phyloP scores from a whole-genome alignment of 768 basidiomycete species.

The Russula foetens region DNA sequence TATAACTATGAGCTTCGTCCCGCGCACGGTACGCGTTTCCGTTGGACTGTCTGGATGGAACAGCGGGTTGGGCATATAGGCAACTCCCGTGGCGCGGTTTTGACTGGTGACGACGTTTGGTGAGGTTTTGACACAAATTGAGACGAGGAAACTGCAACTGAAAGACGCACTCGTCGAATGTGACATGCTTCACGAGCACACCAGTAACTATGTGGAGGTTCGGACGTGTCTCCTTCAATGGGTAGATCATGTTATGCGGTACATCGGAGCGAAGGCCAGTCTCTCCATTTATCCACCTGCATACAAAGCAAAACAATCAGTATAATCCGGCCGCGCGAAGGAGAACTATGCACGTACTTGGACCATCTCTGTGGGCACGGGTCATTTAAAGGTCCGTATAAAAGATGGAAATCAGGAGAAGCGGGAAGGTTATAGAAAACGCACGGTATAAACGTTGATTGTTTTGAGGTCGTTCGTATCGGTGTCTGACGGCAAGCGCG shows the following conservation, averaged over 20 bases:
- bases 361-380: constrained; percentile 38
- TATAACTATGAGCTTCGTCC: constrained; percentile 31
- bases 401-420: neutral
- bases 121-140: no score
- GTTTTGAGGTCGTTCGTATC: constrained; percentile 23
- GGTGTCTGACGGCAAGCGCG: constrained; percentile 8
- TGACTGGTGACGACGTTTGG: constrained; percentile 20
- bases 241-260: constrained; percentile 35
- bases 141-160: no score
- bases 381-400: constrained; percentile 2
- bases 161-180: constrained; percentile 28
- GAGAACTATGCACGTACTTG: constrained; percentile 32
- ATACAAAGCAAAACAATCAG: neutral
- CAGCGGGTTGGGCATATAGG: constrained; percentile 27
- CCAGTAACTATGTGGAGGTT: constrained; percentile 30
- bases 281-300: constrained; percentile 44
- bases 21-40: constrained; percentile 22
- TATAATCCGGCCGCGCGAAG: no score
- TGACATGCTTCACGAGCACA: constrained; percentile 29
- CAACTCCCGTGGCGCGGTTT: constrained; percentile 32
- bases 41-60: constrained; percentile 20
- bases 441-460: constrained; percentile 25
- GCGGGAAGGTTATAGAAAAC: neutral
- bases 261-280: constrained; percentile 51
- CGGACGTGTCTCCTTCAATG: constrained; percentile 22